Percentiles rank a stretch among this genome's conserved stretches.
These are phyloP conservation scores for Ministeria vibrans DNA, from an alignment of 78 protist species.

Conservation along the genomic window DNA sequence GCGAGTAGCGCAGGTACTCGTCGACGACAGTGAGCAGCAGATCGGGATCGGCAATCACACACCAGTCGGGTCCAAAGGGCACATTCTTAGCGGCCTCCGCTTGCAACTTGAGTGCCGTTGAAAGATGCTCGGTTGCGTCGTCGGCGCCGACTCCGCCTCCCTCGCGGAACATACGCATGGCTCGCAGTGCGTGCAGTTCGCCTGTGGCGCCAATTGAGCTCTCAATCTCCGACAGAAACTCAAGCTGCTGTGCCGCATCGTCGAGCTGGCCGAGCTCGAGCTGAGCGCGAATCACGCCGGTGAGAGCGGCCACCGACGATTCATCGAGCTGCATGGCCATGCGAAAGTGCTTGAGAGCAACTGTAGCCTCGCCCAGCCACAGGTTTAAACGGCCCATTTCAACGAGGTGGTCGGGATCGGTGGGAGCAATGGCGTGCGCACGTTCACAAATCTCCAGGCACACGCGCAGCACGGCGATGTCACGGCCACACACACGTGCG, in stretches of 20 bases:
- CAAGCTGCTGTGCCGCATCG: constrained; percentile 56
- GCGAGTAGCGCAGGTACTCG: constrained; percentile 19
- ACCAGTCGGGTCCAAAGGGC: not conserved
- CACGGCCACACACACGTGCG: not conserved
- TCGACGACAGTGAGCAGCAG: constrained; percentile 31
- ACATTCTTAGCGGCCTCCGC: not conserved
- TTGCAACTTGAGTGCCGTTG: not conserved
- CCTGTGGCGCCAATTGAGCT: not conserved
- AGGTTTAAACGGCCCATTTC: constrained; percentile 22
- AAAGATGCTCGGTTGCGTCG: not conserved
- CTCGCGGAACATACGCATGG: not conserved
- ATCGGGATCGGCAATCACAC: constrained; percentile 33
- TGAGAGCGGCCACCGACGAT: constrained; percentile 13
- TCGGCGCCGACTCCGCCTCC: not conserved
- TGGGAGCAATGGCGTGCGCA: constrained; percentile 1
- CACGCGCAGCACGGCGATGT: constrained; percentile 11
- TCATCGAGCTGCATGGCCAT: constrained; percentile 32
- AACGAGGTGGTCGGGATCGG: not conserved
- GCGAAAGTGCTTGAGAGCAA: not conserved
- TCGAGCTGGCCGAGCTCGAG: constrained; percentile 28
- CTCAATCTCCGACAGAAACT: constrained; percentile 39
- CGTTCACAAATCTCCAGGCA: constrained; percentile 24
- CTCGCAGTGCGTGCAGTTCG: not conserved
- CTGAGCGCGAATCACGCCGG: constrained; percentile 33
- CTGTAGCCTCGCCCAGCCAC: not conserved